phyloP scores from a whole-genome alignment of 805 yeast species.

The Wickerhamiella sorbophila region DNA sequence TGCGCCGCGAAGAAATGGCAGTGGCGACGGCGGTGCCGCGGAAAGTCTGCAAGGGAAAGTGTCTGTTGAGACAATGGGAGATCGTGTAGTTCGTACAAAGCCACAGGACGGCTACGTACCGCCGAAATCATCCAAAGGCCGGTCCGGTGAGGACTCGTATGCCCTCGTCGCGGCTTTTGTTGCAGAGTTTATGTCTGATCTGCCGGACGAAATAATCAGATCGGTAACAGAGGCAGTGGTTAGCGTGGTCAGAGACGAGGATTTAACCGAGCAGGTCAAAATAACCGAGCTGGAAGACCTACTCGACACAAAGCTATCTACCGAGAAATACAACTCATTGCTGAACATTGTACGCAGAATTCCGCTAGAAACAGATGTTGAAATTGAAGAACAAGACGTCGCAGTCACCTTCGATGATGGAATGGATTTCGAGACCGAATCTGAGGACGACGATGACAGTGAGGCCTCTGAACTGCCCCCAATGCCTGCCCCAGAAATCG shows the following conservation, averaged over 20 bases:
- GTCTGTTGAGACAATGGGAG: slow-evolving; percentile 53
- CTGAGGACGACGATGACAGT: slow-evolving; percentile 22
- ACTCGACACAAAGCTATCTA: slow-evolving; percentile 30
- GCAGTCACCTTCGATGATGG: slow-evolving; percentile 29
- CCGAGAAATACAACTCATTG: slow-evolving; percentile 34
- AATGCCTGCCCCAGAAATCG: slow-evolving; percentile 13
- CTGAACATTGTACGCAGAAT: slow-evolving; percentile 33
- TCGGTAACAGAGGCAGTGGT: slow-evolving; percentile 48
- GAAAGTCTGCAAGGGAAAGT: slow-evolving; percentile 34
- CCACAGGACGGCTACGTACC: slow-evolving; percentile 3
- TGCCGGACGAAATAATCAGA: slow-evolving; percentile 56
- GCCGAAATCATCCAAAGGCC: too few species aligned
- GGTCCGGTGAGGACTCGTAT: not conserved
- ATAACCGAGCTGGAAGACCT: slow-evolving; percentile 39
- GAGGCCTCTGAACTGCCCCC: slow-evolving; percentile 21
- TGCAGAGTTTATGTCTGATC: slow-evolving; percentile 45
- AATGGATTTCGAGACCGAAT: slow-evolving; percentile 19
- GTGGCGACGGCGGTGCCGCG: not conserved
- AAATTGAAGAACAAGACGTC: slow-evolving; percentile 31
- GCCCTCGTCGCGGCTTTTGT: slow-evolving; percentile 43
- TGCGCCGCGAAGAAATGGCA: not conserved
- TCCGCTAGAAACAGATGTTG: slow-evolving; percentile 16
- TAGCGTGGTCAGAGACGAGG: slow-evolving; percentile 38
- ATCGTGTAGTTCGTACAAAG: slow-evolving; percentile 23
- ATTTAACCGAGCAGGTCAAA: slow-evolving; percentile 30